Percentiles rank a stretch among this genome's conserved stretches.
phyloP scores from a whole-genome alignment of 495 filamentous ascomycete genomes.

The Halenospora varia region DNA sequence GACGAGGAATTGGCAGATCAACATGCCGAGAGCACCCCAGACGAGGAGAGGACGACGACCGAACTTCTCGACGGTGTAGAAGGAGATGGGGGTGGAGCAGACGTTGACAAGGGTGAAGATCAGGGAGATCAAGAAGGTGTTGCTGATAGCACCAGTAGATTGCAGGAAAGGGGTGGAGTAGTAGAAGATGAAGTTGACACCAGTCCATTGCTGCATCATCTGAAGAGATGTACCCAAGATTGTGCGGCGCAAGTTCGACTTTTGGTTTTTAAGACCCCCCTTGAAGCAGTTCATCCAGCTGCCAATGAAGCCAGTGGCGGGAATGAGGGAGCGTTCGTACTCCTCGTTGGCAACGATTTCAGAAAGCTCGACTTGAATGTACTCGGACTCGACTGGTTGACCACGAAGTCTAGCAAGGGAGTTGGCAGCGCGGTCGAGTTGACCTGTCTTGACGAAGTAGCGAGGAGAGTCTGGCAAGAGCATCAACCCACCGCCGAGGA shows the following conservation, averaged over 20 bases:
- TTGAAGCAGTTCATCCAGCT: conserved; percentile 66
- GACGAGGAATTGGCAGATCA: conserved; percentile 79
- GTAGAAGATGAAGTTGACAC: conserved; percentile 95
- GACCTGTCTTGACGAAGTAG: conserved; percentile 69
- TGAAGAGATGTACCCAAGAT: conserved; percentile 61
- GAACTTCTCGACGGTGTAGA: conserved; percentile 76
- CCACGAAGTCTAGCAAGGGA: conserved; percentile 65
- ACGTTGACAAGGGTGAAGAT: conserved; percentile 87
- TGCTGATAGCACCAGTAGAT: conserved; percentile 61
- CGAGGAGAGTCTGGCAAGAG: conserved; percentile 83
- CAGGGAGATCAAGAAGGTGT: conserved; percentile 76
- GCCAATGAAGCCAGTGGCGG: conserved; percentile 52
- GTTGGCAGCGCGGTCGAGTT: conserved; percentile 58
- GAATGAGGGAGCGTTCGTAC: conserved; percentile 54
- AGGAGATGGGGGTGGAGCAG: conserved; percentile 72
- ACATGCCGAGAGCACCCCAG: conserved; percentile 74
- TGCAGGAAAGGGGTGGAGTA: conserved; percentile 80
- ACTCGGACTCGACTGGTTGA: conserved; percentile 56
- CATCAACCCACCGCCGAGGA: conserved; percentile 62
- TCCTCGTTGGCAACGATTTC: conserved; percentile 75
- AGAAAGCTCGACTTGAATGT: conserved; percentile 61
- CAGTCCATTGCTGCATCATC: conserved; percentile 64
- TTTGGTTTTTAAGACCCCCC: conserved; percentile 40
- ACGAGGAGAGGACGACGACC: conserved; percentile 80
- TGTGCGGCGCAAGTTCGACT: conserved; percentile 43